Evolutionary conservation across 208 protist genomes (phyloP).

Genomic region (Trichomonas vaginalis): DNA sequence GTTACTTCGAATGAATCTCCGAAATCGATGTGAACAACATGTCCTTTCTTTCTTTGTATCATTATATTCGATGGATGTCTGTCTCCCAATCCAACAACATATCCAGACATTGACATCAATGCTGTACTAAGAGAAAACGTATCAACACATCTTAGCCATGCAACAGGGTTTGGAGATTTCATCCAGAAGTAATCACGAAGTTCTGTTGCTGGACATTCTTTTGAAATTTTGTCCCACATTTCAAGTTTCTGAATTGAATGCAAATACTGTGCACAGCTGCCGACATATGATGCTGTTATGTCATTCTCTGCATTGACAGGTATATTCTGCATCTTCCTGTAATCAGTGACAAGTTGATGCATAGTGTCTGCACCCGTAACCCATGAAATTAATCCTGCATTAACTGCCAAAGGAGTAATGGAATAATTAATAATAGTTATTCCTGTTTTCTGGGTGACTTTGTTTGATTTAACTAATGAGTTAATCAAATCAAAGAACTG

Average conservation of each 20-base stretch:
- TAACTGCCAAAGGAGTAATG: not conserved
- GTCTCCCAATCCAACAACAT: conserved; percentile 17
- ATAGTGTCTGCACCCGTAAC: not conserved
- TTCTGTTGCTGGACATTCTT: not conserved
- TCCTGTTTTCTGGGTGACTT: not conserved
- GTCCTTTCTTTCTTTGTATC: conserved; percentile 12
- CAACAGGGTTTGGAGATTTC: not conserved
- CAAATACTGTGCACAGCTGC: not conserved
- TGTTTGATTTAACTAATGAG: not conserved
- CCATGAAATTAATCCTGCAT: conserved; percentile 10
- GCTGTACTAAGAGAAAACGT: not conserved
- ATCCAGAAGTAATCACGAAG: not conserved
- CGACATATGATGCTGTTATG: not conserved
- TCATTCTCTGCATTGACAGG: not conserved
- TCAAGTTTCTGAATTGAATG: not conserved
- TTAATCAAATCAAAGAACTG: conserved; percentile 18
- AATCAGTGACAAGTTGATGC: not conserved
- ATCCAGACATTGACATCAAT: conserved; percentile 19
- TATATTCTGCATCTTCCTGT: not conserved
- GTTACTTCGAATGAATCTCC: conserved; percentile 36
- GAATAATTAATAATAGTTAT: not conserved
- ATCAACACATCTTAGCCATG: not conserved
- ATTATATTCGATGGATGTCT: conserved; percentile 28
- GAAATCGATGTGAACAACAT: conserved; percentile 44
- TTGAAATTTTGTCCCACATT: not conserved